Evolutionary conservation across 768 basidiomycete species (phyloP).

Genomic region (Agaricus sinodeliciosus): DNA sequence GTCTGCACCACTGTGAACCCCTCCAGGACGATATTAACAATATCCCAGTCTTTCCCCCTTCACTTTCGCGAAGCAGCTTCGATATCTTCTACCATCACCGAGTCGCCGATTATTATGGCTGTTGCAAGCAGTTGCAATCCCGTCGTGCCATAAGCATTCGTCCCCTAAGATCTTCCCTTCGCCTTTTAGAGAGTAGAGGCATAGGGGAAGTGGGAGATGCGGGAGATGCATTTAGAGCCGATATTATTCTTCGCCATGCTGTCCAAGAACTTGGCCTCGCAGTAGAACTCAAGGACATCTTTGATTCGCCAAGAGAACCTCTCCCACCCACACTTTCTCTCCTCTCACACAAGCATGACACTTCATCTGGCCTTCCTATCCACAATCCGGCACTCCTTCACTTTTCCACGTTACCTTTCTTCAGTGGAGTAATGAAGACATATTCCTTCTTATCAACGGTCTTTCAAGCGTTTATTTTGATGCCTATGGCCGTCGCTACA

Average conservation of each 20-base stretch:
- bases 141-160: background rate
- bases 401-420: background rate
- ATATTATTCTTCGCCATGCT: slow-evolving; percentile 7
- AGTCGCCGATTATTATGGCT: slow-evolving; percentile 1
- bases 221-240: slow-evolving; percentile 5
- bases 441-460: slow-evolving; percentile 5
- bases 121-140: background rate
- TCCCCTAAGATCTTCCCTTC: slow-evolving; percentile 1
- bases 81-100: slow-evolving; percentile 7
- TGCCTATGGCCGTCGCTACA: slow-evolving; percentile 30
- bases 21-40: slow-evolving; percentile 13
- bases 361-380: slow-evolving; percentile 1
- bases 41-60: background rate
- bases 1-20: slow-evolving; percentile 36
- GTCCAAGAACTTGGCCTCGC: slow-evolving; percentile 2
- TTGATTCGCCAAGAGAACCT: slow-evolving; percentile 7
- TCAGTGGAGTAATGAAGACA: background rate
- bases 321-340: background rate
- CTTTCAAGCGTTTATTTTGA: slow-evolving; percentile 17
- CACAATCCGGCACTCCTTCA: background rate
- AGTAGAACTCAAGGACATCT: slow-evolving; percentile 6
- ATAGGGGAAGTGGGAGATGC: background rate
- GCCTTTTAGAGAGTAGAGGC: slow-evolving; percentile 1
- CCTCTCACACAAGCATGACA: background rate
- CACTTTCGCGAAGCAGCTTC: background rate